Percentiles rank a stretch among this genome's conserved stretches.
Evolutionary conservation across 345 rosid species (phyloP).

Genomic region (Camelina hispida): DNA sequence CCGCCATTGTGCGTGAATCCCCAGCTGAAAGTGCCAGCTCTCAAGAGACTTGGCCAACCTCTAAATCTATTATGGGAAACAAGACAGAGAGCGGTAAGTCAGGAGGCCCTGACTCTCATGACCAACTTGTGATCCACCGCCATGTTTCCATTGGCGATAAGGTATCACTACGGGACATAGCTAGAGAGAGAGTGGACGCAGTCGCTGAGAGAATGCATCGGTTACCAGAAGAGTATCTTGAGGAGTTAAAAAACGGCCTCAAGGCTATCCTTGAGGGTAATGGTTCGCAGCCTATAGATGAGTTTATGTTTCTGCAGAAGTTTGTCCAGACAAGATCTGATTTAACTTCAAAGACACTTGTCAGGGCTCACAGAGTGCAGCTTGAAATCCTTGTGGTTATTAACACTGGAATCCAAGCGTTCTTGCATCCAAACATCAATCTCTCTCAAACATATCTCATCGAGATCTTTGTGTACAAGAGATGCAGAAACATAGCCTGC

Average conservation of each 20-base stretch:
- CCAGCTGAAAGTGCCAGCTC: slow-evolving; percentile 99
- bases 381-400: slow-evolving; percentile 91
- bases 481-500: slow-evolving; percentile 94
- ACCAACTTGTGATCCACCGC: slow-evolving; percentile 68
- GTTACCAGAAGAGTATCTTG: slow-evolving; percentile 76
- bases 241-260: slow-evolving; percentile 79
- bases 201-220: slow-evolving; percentile 77
- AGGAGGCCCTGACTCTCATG: slow-evolving; percentile 70
- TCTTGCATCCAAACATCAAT: slow-evolving; percentile 84
- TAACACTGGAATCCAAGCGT: slow-evolving; percentile 90
- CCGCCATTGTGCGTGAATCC: slow-evolving; percentile 78
- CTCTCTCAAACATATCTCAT: slow-evolving; percentile 83
- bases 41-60: slow-evolving; percentile 91
- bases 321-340: slow-evolving; percentile 80
- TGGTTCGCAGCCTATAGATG: slow-evolving; percentile 80
- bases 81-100: slow-evolving; percentile 75
- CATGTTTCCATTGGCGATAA: slow-evolving; percentile 72
- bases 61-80: slow-evolving; percentile 57
- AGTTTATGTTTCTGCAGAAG: slow-evolving; percentile 78
- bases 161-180: slow-evolving; percentile 79
- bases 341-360: slow-evolving; percentile 76
- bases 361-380: slow-evolving; percentile 80
- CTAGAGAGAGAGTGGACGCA: slow-evolving; percentile 82
- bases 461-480: slow-evolving; percentile 84
- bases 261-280: slow-evolving; percentile 83